Base-by-base conservation (phyloP, 345 rosid genomes). In the Limnanthes douglasii region DNA sequence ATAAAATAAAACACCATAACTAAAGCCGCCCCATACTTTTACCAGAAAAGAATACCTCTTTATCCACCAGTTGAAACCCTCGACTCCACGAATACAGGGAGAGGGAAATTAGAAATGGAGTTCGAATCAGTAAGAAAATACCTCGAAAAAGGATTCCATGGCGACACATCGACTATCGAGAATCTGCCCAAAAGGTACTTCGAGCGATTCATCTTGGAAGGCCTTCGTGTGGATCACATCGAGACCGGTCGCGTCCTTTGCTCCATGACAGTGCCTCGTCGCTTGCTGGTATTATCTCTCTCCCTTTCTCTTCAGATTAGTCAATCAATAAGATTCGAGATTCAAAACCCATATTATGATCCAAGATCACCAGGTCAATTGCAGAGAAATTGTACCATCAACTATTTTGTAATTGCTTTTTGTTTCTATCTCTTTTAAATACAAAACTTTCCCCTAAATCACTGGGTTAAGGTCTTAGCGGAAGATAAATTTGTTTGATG, bases 191-290 rank as follows among this genome's bases (percentile, higher is more conserved):
- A 9, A 37, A 58, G 60, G 44, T 79, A 52, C 43, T 62, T 75
- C 31, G 93, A 88, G 29, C 41, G 57, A 31, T 72, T 88, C 27
- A 54, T 88, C 5, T 28, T 61, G 44, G 56, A 68, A 46, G 95
- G 97, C 37, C 60, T 83, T 11, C 62, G 37, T 14, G 62, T 73
- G 15, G 84, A 72, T 48, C 60, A 68, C 9, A 53, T 75, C 37
- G 84, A 86, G 43, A 70, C 62, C n/a, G 86, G 84, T 34, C 94
- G 86, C 22, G 11, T 81, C 56, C 1, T 86, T 41, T 86, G 92
- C 66, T 72, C 92, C 68, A 50, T 86, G 52, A 77, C 56, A 48
- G 77, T 75, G 47, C 81, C 75, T 43, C 45, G 75, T 64, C 92
- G 86, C 44, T 63, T 86, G 11, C 64, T 86, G 77, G 97, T 86